Conservation (phyloP, 1,139 yeast genomes). For the Yamadazyma triangularis region DNA sequence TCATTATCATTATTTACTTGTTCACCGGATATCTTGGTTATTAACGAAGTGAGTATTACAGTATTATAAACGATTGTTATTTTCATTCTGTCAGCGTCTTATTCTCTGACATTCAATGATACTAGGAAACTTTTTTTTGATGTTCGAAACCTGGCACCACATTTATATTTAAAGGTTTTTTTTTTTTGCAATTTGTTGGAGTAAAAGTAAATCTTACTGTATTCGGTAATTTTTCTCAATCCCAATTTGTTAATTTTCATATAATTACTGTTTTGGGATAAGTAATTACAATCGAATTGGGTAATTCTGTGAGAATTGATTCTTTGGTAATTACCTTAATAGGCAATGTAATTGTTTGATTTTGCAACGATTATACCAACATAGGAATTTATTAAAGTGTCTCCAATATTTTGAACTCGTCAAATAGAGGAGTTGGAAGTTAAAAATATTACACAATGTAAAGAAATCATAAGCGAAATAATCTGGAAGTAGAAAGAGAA, state of each 20-base stretch:
- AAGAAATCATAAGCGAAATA: no score
- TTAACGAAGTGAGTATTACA: constrained; percentile 11
- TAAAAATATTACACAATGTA: no score
- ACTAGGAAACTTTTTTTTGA: no score
- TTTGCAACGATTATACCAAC: no score
- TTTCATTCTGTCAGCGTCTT: constrained; percentile 10
- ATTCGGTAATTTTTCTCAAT: neutral
- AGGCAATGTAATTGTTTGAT: neutral
- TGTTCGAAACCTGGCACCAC: neutral
- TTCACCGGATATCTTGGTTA: constrained; percentile 10
- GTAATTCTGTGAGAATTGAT: no score
- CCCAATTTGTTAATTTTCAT: neutral
- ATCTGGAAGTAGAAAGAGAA: no score
- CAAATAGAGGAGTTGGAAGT: no score
- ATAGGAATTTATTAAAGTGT: no score
- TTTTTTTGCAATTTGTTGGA: neutral
- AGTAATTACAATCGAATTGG: no score
- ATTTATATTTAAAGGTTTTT: neutral
- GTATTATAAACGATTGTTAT: constrained; percentile 10
- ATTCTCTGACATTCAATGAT: no score
- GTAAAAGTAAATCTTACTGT: neutral
- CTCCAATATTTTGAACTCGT: no score
- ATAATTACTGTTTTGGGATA: no score
- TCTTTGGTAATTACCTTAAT: neutral
- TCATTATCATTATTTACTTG: constrained; percentile 4